phyloP scores from a whole-genome alignment of 140 eudicot genomes.

The Cichorium intybus region DNA sequence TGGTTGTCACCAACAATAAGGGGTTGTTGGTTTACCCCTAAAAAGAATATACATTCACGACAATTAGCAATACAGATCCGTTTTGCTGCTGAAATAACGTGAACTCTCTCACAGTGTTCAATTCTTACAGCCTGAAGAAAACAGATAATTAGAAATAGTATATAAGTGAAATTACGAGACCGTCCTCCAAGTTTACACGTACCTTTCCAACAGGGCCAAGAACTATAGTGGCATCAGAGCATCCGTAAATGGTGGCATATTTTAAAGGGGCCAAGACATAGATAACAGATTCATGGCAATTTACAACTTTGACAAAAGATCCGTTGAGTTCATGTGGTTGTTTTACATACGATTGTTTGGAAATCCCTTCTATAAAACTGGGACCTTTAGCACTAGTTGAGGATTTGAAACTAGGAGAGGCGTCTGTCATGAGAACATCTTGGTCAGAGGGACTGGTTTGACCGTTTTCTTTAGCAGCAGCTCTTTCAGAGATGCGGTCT shows the following conservation, averaged over 20 bases:
- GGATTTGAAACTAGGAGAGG: constrained; percentile 47
- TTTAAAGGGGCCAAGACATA: constrained; percentile 87
- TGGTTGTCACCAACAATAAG: constrained; percentile 98
- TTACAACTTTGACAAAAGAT: constrained; percentile 84
- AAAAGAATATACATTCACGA: constrained; percentile 91
- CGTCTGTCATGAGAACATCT: constrained; percentile 88
- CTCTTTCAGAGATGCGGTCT: constrained; percentile 74
- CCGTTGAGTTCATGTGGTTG: constrained; percentile 87
- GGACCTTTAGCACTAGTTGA: constrained; percentile 74
- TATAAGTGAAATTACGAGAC: background rate
- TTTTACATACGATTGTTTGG: constrained; percentile 82
- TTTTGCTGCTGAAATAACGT: constrained; percentile 79
- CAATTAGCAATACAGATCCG: constrained; percentile 94
- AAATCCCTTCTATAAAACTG: constrained; percentile 80
- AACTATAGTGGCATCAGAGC: constrained; percentile 94
- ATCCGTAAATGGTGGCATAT: constrained; percentile 93
- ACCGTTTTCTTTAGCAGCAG: constrained; percentile 82
- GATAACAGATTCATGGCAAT: constrained; percentile 93
- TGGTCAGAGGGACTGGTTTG: constrained; percentile 73
- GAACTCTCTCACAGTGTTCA: constrained; percentile 99
- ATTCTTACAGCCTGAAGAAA: constrained; percentile 83
- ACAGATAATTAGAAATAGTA: background rate
- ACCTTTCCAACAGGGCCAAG: constrained; percentile 99
- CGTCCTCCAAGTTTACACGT: background rate
- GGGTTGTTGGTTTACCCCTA: constrained; percentile 95